Evolutionary conservation across 768 basidiomycete genomes (phyloP).

Genomic region (Vishniacozyma victoriae): DNA sequence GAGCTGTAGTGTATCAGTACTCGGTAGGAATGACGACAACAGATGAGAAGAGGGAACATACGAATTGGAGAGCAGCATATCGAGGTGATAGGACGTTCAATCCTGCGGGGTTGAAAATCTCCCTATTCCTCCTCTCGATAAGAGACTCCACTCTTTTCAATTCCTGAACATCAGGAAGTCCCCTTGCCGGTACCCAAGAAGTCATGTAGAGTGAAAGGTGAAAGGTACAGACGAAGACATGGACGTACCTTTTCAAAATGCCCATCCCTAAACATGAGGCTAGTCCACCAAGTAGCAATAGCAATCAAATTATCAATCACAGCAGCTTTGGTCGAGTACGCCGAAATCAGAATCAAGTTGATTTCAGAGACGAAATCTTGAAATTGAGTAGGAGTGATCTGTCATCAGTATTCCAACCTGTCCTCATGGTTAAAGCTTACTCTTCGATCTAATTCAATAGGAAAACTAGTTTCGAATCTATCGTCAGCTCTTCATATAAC

Average conservation of each 20-base stretch:
- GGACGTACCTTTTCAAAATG: slow-evolving; percentile 73
- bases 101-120: slow-evolving; percentile 76
- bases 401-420: neutral
- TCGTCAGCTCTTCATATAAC: neutral
- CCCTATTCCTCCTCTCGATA: slow-evolving; percentile 64
- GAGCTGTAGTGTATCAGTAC: slow-evolving; percentile 53
- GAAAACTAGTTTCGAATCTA: slow-evolving; percentile 75
- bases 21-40: neutral
- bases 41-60: slow-evolving; percentile 52
- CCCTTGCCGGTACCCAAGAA: neutral
- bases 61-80: slow-evolving; percentile 81
- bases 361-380: slow-evolving; percentile 82
- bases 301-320: slow-evolving; percentile 74
- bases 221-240: neutral
- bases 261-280: slow-evolving; percentile 60
- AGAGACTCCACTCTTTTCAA: slow-evolving; percentile 61
- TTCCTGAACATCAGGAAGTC: slow-evolving; percentile 54
- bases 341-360: slow-evolving; percentile 80
- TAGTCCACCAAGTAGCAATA: slow-evolving; percentile 73
- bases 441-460: slow-evolving; percentile 85
- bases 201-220: neutral
- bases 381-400: slow-evolving; percentile 90
- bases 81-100: slow-evolving; percentile 81
- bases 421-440: slow-evolving; percentile 52
- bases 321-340: slow-evolving; percentile 68